Base-by-base conservation (phyloP, 2,329 filamentous ascomycete species). In the Cladosporium austrohemisphaericum region DNA sequence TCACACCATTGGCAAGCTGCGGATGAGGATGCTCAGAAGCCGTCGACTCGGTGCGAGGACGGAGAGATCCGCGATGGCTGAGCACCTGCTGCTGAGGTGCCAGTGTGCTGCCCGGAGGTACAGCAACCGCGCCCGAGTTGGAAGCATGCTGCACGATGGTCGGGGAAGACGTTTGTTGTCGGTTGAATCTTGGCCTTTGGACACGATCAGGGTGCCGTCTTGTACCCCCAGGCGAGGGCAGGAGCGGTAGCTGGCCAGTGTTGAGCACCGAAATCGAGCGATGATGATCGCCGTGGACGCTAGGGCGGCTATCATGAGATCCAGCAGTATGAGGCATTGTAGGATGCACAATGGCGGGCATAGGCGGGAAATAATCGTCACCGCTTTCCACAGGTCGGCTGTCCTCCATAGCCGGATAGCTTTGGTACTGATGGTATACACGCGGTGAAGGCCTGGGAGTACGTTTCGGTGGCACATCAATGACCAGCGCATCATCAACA, bases 401-500 rank as follows among this genome's bases (percentile, higher is more conserved):
- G 18, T 87, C 83, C 22, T 89, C 85, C 54, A 75, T 64, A 35
- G 72, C 68, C 5, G 25, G 26, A 62, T 80, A 81, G 31, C 70
- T 64, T 37, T 68, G 61, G 57, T 72, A 52, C 37, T 73, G 65
- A 49, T 77, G 69, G 57, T 72, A 75, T 6, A 69, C 65, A 51
- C 84, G 77, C 2, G 91, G 91, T 8, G 90, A 95, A 9, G 87
- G 83, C 58, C 85, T 86, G 1, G 91, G 90, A 0, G 88, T 91
- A 52, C 85, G 80, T 47, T 83, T 81, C 28, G 76, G 72, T 13
- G 90, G 88, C 16, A 94, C 83, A 60, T 97, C 91, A 63, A 98
- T 95, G 56, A 96, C 65, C 53, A 98, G 77, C 6, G 93, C 93
- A 64, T 98, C 93, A 47, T 91, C 85, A 37, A 95, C 84, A 0